A percentile compares a stretch with the other conserved stretches of the same genome.
These are phyloP conservation scores for Phaeodactylum tricornutum DNA, from an alignment of 108 stramenopile genomes.

Conservation along the genomic window DNA sequence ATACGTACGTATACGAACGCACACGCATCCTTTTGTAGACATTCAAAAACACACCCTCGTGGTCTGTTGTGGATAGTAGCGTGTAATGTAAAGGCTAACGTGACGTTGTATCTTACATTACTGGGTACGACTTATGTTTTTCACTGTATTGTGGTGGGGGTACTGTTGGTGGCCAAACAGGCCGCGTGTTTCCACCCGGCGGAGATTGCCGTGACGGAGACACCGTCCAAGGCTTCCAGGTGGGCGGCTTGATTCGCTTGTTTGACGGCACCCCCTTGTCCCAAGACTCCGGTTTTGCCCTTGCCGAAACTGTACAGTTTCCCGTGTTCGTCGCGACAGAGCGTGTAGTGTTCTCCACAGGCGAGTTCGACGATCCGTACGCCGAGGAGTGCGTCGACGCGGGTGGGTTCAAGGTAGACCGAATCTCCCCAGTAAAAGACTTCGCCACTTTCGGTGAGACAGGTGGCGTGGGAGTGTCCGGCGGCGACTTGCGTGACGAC, in stretches of 20 bases:
- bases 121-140: too few relatives aligned
- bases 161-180: constrained; percentile 36
- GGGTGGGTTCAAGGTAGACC: constrained; percentile 59
- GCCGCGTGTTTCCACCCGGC: constrained; percentile 70
- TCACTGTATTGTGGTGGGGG: too few relatives aligned
- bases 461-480: constrained; percentile 77
- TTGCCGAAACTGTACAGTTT: constrained; percentile 53
- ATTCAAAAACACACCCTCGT: too few relatives aligned
- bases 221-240: constrained; percentile 35
- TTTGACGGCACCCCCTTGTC: constrained; percentile 37
- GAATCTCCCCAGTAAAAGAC: constrained; percentile 88
- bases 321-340: constrained; percentile 60
- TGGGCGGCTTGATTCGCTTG: constrained; percentile 45
- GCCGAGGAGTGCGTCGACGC: constrained; percentile 33
- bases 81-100: too few relatives aligned
- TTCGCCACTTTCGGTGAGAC: constrained; percentile 73
- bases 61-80: too few relatives aligned
- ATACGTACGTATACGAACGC: too few relatives aligned
- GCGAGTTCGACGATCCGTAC: constrained; percentile 52
- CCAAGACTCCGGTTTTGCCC: constrained; percentile 75
- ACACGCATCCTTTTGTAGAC: too few relatives aligned
- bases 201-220: constrained; percentile 38
- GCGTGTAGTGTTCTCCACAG: constrained; percentile 67
- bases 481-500: constrained; percentile 62
- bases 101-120: too few relatives aligned